Evolutionary conservation across 1,284 basidiomycete genomes (phyloP).

Genomic region (Neonothopanus nambi): DNA sequence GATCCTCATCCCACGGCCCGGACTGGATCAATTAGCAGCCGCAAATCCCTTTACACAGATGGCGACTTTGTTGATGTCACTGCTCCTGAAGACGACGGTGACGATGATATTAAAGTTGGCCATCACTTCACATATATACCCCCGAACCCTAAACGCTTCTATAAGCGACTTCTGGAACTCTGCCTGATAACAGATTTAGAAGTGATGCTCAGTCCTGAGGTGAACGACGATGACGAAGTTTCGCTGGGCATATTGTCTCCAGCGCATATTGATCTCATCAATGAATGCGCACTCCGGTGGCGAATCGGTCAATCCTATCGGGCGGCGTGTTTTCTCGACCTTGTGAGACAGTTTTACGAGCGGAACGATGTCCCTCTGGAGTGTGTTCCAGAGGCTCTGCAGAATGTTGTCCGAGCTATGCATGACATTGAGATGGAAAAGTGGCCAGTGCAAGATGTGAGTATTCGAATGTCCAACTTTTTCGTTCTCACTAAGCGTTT

Average conservation of each 20-base stretch:
- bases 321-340: constrained; percentile 80
- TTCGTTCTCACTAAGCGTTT: constrained; percentile 2
- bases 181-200: constrained; percentile 89
- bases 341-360: constrained; percentile 88
- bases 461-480: constrained; percentile 40
- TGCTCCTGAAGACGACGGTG: constrained; percentile 41
- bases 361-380: constrained; percentile 91
- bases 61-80: constrained; percentile 35
- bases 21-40: constrained; percentile 63
- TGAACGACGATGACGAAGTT: constrained; percentile 96
- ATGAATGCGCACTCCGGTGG: constrained; percentile 90
- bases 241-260: constrained; percentile 90
- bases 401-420: constrained; percentile 69
- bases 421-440: constrained; percentile 69
- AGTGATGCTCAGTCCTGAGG: constrained; percentile 81
- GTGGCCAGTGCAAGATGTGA: constrained; percentile 84
- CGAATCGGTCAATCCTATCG: constrained; percentile 82
- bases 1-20: constrained; percentile 39
- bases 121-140: constrained; percentile 89
- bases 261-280: constrained; percentile 80
- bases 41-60: constrained; percentile 55
- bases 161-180: constrained; percentile 80
- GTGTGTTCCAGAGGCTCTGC: constrained; percentile 89
- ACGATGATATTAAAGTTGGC: constrained; percentile 70
- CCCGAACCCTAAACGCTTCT: constrained; percentile 83